phyloP scores from a whole-genome alignment of 345 rosid genomes.

The Schrenkiella parvula region DNA sequence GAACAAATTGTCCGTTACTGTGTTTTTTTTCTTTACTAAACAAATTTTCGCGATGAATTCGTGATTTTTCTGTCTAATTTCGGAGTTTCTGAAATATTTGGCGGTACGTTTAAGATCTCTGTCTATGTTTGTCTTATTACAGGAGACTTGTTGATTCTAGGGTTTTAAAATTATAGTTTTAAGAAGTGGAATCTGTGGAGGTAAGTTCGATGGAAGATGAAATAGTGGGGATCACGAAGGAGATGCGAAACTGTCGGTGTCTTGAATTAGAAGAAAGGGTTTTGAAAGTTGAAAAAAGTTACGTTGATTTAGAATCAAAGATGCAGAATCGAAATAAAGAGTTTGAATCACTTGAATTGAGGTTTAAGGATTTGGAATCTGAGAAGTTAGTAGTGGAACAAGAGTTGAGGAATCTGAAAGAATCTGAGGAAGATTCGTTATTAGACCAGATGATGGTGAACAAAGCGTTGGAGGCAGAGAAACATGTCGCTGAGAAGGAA shows the following conservation, averaged over 20 bases:
- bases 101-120: background rate
- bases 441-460: slow-evolving; percentile 48
- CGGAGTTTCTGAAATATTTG: background rate
- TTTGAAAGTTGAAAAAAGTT: slow-evolving; percentile 39
- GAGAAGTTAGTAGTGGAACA: slow-evolving; percentile 29
- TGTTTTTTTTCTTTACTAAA: background rate
- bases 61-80: background rate
- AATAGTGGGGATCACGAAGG: background rate
- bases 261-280: slow-evolving; percentile 32
- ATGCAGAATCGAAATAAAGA: slow-evolving; percentile 30
- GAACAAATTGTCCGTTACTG: background rate
- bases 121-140: background rate
- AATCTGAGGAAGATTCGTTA: slow-evolving; percentile 32
- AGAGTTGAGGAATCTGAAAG: slow-evolving; percentile 16
- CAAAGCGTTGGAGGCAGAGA: slow-evolving; percentile 41
- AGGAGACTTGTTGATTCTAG: background rate
- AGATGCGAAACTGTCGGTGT: slow-evolving; percentile 1
- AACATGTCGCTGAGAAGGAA: slow-evolving; percentile 45
- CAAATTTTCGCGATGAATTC: background rate
- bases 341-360: slow-evolving; percentile 24
- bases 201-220: background rate
- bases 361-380: slow-evolving; percentile 34
- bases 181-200: background rate
- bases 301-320: slow-evolving; percentile 42
- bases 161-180: background rate